A percentile compares a stretch with the other conserved stretches of the same genome.
These are phyloP conservation scores for Phytophthora litchii DNA, from an alignment of 352 stramenopile species.

Conservation along the genomic window DNA sequence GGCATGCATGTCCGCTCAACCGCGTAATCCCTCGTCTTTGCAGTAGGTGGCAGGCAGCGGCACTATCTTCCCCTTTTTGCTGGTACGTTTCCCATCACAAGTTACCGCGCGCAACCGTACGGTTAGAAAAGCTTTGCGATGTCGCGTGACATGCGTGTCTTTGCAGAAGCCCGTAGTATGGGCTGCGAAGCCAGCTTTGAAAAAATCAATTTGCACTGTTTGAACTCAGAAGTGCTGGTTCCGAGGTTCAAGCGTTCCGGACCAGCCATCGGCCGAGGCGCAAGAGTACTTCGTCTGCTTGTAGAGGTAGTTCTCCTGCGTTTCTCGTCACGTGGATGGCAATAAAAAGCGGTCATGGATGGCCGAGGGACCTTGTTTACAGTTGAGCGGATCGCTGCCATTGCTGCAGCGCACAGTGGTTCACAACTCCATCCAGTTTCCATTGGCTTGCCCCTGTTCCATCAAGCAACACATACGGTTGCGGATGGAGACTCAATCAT, in stretches of 20 bases:
- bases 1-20: background rate
- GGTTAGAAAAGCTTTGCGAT: slow-evolving; percentile 24
- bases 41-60: background rate
- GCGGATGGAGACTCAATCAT: slow-evolving; percentile 8
- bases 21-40: slow-evolving; percentile 24
- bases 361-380: background rate
- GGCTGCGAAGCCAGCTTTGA: slow-evolving; percentile 2
- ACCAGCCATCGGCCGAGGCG: slow-evolving; percentile 1
- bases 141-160: slow-evolving; percentile 20
- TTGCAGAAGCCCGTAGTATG: slow-evolving; percentile 16
- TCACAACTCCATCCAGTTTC: background rate
- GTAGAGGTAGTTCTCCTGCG: slow-evolving; percentile 14
- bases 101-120: slow-evolving; percentile 11
- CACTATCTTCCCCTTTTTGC: slow-evolving; percentile 1
- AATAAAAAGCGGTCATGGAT: background rate
- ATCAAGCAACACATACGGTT: slow-evolving; percentile 18
- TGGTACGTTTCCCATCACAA: slow-evolving; percentile 12
- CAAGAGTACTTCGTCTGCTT: slow-evolving; percentile 9
- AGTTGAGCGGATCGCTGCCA: slow-evolving; percentile 6
- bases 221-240: background rate
- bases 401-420: background rate
- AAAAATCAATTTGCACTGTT: slow-evolving; percentile 1
- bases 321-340: slow-evolving; percentile 13
- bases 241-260: slow-evolving; percentile 11
- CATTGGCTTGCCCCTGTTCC: slow-evolving; percentile 6